These are phyloP conservation scores for Yarrowia bubula DNA, from an alignment of 805 yeast species.

Conservation along the genomic window DNA sequence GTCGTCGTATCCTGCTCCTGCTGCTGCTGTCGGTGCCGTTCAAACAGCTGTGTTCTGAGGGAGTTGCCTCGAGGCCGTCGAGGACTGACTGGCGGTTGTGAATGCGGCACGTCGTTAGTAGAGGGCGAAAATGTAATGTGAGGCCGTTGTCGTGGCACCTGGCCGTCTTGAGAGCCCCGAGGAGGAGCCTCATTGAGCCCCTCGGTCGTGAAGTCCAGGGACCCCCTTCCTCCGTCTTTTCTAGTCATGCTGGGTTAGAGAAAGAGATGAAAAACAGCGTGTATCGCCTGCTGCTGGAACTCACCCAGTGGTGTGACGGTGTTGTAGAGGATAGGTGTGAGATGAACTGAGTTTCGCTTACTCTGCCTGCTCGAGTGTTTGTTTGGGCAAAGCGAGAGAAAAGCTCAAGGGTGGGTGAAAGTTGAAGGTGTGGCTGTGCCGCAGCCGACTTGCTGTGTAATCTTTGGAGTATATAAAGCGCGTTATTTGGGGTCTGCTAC, in stretches of 20 bases:
- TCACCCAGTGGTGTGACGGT: slow-evolving; percentile 5
- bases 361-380: neutral
- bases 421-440: neutral
- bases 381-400: slow-evolving; percentile 18
- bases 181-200: slow-evolving; percentile 18
- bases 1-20: neutral
- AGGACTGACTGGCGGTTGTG: slow-evolving; percentile 13
- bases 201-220: slow-evolving; percentile 22
- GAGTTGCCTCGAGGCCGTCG: slow-evolving; percentile 26
- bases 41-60: slow-evolving; percentile 24
- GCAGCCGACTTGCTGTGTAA: neutral
- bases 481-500: neutral
- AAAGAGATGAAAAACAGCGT: no score
- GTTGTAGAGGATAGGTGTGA: neutral
- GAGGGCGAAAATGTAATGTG: slow-evolving; percentile 18
- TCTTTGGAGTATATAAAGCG: neutral
- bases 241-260: slow-evolving; percentile 25
- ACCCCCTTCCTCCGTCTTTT: slow-evolving; percentile 26
- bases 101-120: slow-evolving; percentile 24
- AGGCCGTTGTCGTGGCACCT: neutral
- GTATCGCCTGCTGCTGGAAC: no score
- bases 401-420: neutral
- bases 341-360: slow-evolving; percentile 23
- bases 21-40: slow-evolving; percentile 17
- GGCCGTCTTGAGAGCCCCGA: slow-evolving; percentile 5